Evolutionary conservation across 208 protist species (phyloP).

Genomic region (Naegleria fowleri): DNA sequence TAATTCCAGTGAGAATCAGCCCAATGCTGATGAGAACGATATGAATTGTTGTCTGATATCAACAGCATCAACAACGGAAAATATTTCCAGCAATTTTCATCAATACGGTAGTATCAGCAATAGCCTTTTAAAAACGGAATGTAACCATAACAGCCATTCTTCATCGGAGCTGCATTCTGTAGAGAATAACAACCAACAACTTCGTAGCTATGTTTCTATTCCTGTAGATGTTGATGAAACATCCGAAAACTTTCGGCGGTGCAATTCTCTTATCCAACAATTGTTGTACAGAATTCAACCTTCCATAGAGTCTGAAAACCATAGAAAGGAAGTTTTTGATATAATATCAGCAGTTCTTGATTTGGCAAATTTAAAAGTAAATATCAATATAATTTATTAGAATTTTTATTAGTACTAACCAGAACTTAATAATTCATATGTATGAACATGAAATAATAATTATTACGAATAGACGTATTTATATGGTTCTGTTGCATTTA

Average conservation of each 20-base stretch:
- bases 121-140: too few species aligned
- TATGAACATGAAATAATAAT: neutral
- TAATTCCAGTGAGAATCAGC: too few species aligned
- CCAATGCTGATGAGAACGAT: too few species aligned
- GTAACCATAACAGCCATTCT: too few species aligned
- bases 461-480: slow-evolving; percentile 22
- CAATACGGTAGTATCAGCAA: too few species aligned
- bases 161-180: too few species aligned
- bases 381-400: neutral
- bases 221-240: neutral
- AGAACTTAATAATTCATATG: too few species aligned
- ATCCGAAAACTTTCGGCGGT: neutral
- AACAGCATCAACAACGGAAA: too few species aligned
- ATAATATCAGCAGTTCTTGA: neutral
- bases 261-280: neutral
- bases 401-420: too few species aligned
- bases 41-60: too few species aligned
- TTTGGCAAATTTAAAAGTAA: neutral
- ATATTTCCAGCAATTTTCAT: too few species aligned
- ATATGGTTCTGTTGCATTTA: slow-evolving; percentile 38
- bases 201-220: neutral
- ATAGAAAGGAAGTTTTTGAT: neutral
- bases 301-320: neutral
- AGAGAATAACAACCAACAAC: too few species aligned
- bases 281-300: neutral